Evolutionary conservation across 805 yeast genomes (phyloP).

Genomic region (Candida golubevii): DNA sequence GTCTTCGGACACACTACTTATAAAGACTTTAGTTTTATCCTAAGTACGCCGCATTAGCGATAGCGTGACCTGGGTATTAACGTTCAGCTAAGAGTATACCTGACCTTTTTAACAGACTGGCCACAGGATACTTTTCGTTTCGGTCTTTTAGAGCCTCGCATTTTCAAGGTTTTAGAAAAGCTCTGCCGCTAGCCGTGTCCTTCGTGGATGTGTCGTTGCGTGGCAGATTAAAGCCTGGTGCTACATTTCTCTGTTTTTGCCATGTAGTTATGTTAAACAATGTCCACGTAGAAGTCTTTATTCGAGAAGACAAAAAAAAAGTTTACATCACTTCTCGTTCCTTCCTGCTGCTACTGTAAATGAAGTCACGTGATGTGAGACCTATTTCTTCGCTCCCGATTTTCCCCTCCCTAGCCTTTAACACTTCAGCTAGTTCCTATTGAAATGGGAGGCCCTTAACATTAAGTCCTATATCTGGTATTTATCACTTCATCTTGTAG

Average conservation of each 20-base stretch:
- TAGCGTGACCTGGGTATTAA: slow-evolving; percentile 36
- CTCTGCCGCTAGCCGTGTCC: slow-evolving; percentile 26
- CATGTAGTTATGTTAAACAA: no score
- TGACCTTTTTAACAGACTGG: slow-evolving; percentile 74
- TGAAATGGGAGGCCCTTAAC: no score
- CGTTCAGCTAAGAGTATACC: slow-evolving; percentile 62
- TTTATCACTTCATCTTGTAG: no score
- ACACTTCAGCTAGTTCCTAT: no score
- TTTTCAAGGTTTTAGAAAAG: slow-evolving; percentile 30
- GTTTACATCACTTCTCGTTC: no score
- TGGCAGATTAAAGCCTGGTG: slow-evolving; percentile 49
- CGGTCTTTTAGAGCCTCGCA: slow-evolving; percentile 62
- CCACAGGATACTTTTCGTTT: slow-evolving; percentile 71
- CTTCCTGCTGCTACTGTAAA: no score
- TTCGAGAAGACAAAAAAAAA: no score
- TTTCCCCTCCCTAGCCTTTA: no score
- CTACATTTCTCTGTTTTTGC: slow-evolving; percentile 33
- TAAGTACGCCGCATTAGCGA: slow-evolving; percentile 42
- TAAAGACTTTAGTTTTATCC: slow-evolving; percentile 40
- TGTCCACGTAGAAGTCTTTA: no score
- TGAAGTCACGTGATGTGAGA: no score
- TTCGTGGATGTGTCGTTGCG: slow-evolving; percentile 19
- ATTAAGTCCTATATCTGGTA: no score
- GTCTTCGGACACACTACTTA: slow-evolving; percentile 26
- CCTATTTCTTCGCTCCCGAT: no score